Conservation (phyloP, 345 rosid species). For the Populus davidiana region DNA sequence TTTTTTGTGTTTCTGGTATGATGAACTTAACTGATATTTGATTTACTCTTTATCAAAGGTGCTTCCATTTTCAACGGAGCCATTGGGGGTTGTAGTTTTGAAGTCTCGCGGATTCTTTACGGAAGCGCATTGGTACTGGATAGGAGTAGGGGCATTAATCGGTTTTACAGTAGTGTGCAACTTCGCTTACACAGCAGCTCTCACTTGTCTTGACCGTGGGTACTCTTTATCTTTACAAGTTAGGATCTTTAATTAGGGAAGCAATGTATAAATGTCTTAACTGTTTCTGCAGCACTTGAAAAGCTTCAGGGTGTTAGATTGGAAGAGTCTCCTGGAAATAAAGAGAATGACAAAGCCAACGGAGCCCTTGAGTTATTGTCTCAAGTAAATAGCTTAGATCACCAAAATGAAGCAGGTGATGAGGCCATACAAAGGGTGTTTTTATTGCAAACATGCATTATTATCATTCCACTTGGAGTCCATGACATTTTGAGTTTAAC, state of each 20-base stretch:
- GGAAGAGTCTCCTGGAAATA: conserved; percentile 12
- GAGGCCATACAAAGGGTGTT: neutral
- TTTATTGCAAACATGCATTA: no score
- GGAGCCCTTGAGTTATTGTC: neutral
- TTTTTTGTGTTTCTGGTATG: neutral
- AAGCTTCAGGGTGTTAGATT: conserved; percentile 40
- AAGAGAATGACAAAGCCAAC: neutral
- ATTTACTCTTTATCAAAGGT: conserved; percentile 11
- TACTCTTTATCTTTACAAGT: neutral
- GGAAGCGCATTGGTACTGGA: conserved; percentile 61
- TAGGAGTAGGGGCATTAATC: conserved; percentile 48
- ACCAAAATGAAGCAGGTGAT: neutral
- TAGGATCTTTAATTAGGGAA: no score
- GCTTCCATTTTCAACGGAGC: conserved; percentile 23
- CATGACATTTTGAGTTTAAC: no score
- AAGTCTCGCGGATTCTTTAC: conserved; percentile 47
- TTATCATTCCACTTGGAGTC: no score
- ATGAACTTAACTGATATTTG: neutral
- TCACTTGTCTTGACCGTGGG: conserved; percentile 59
- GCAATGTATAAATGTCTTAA: no score
- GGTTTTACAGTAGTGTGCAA: conserved; percentile 44
- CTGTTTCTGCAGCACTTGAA: conserved; percentile 42
- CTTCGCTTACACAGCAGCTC: conserved; percentile 34
- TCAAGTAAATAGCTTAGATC: neutral
- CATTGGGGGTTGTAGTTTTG: conserved; percentile 46